phyloP scores from a whole-genome alignment of 495 filamentous ascomycete species.

The Tuber umbilicatum region DNA sequence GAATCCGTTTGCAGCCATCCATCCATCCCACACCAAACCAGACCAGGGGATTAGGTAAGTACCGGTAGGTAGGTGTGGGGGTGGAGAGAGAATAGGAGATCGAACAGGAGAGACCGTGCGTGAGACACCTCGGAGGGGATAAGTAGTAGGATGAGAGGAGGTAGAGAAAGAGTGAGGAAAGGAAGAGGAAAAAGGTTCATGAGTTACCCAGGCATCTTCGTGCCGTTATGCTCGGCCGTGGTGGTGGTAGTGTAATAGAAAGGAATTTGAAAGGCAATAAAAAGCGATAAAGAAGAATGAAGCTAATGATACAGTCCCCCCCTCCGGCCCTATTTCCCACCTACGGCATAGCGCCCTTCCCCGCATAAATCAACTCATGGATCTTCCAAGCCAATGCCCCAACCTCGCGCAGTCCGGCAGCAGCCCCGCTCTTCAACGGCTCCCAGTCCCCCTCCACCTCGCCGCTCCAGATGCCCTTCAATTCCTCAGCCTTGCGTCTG shows the following conservation, averaged over 20 bases:
- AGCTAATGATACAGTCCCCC: constrained; percentile 1
- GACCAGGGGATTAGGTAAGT: not conserved
- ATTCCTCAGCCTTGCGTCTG: constrained; percentile 20
- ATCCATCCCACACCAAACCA: not conserved
- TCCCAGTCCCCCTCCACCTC: constrained; percentile 36
- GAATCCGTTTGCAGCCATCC: not conserved
- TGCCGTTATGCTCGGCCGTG: not conserved
- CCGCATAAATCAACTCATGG: constrained; percentile 24
- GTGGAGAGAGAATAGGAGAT: not conserved
- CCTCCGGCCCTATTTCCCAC: not conserved
- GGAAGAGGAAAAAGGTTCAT: not conserved
- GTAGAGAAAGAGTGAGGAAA: not conserved
- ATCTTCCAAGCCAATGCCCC: constrained; percentile 25
- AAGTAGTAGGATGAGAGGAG: not conserved
- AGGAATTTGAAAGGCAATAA: not conserved
- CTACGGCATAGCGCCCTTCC: not conserved
- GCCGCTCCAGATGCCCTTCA: constrained; percentile 34
- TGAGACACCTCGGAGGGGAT: not conserved
- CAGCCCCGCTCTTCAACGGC: constrained; percentile 35
- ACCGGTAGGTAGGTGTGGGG: too few relatives aligned
- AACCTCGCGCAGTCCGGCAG: constrained; percentile 26
- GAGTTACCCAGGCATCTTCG: not conserved
- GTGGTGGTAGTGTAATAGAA: not conserved
- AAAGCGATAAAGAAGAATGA: constrained; percentile 9
- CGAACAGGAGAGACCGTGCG: not conserved